Conservation (phyloP, 306 rosid species). For the Medicago arabica region DNA sequence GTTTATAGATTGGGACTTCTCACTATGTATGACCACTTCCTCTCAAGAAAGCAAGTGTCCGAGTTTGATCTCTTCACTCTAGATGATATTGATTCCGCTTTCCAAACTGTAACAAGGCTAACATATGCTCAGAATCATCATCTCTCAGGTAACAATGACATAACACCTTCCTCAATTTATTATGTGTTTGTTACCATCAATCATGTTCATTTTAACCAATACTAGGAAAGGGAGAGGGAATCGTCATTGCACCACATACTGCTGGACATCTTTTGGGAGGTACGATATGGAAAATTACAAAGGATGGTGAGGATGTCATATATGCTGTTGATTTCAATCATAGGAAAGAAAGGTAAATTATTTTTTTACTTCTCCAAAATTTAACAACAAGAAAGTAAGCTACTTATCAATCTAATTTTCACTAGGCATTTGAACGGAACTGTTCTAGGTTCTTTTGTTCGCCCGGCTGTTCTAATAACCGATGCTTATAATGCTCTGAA, state of each 20-base stretch:
- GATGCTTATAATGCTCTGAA: constrained; percentile 98
- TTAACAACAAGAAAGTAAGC: constrained; percentile 19
- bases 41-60: constrained; percentile 93
- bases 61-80: constrained; percentile 87
- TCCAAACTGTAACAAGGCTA: constrained; percentile 80
- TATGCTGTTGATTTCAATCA: constrained; percentile 98
- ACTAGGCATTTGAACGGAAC: constrained; percentile 97
- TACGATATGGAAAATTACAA: constrained; percentile 91
- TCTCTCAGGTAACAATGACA: constrained; percentile 60
- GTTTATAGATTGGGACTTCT: constrained; percentile 89
- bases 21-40: constrained; percentile 90
- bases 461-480: constrained; percentile 95
- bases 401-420: constrained; percentile 53
- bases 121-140: constrained; percentile 97
- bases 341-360: constrained; percentile 78
- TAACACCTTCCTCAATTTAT: background rate
- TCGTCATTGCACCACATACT: constrained; percentile 92
- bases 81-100: constrained; percentile 93
- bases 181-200: constrained; percentile 16
- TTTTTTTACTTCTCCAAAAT: constrained; percentile 3
- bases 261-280: constrained; percentile 99
- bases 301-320: constrained; percentile 96
- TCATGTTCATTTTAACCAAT: constrained; percentile 38
- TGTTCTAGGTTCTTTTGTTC: constrained; percentile 79
- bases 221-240: constrained; percentile 92